phyloP scores from a whole-genome alignment of 768 basidiomycete species.

The Suillus luteus region DNA sequence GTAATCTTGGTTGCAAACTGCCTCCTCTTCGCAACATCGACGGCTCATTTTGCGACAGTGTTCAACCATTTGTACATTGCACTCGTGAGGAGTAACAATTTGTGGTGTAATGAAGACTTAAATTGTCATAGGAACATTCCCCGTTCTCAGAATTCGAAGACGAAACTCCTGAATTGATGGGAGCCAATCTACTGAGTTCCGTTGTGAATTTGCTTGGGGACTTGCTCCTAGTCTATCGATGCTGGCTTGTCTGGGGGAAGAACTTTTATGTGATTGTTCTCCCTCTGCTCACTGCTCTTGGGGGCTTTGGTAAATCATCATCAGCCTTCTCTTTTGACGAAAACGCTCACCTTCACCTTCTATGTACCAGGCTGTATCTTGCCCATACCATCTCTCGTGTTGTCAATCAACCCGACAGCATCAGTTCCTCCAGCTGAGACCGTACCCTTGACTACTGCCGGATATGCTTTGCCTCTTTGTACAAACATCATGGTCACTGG shows the following conservation, averaged over 20 bases:
- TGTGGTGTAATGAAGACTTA: not conserved
- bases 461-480: slow-evolving; percentile 34
- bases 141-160: slow-evolving; percentile 20
- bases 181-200: slow-evolving; percentile 28
- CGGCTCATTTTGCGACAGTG: slow-evolving; percentile 20
- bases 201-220: slow-evolving; percentile 25
- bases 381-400: not conserved
- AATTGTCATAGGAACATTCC: slow-evolving; percentile 11
- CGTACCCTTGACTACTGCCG: slow-evolving; percentile 32
- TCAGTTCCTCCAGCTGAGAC: slow-evolving; percentile 26
- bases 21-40: slow-evolving; percentile 21
- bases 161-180: slow-evolving; percentile 24
- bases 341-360: not conserved
- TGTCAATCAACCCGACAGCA: slow-evolving; percentile 1
- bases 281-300: slow-evolving; percentile 29
- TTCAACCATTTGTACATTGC: slow-evolving; percentile 24
- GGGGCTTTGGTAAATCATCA: slow-evolving; percentile 27
- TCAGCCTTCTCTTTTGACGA: not conserved
- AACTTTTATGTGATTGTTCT: slow-evolving; percentile 31
- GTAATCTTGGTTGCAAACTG: slow-evolving; percentile 16
- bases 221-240: slow-evolving; percentile 34
- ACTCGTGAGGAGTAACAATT: slow-evolving; percentile 21
- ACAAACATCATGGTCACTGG: slow-evolving; percentile 37
- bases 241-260: slow-evolving; percentile 35
- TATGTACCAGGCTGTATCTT: not conserved